Base-by-base conservation (phyloP, 2,329 filamentous ascomycete genomes). In the Paecilomyces dactylethromorphus region DNA sequence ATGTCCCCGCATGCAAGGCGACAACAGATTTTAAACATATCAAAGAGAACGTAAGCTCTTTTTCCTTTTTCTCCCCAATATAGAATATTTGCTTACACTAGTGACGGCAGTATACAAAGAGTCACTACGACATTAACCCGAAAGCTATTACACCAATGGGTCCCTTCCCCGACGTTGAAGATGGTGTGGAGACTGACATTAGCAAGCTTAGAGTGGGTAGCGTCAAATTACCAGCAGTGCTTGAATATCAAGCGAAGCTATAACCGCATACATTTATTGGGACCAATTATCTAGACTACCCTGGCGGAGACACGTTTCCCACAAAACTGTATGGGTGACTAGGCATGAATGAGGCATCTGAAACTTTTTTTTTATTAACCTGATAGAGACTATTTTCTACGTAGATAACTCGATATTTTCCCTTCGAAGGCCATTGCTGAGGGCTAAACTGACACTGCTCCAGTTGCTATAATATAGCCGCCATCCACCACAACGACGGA, bases 11-110 rank as follows among this genome's bases (percentile, higher is more conserved):
- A 0, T 85, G 84, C 61, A 78, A 69, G 59, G 81, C 84, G 64
- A 85, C 82, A 15, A 88, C 86, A 0, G 76, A 88, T 61, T 88
- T 88, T 63, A 80, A 73, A 61, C 86, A 89, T 65, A 88, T 88
- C 68, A 89, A 88, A 71, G 86, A 89, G 68, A 87, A 86, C 62
- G 77, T 76, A 60, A 74, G 64, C 58, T 2, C 18, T 18, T 49
- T 1, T 45, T 8, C 10, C 8, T 54, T 1, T 8, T 0, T 39
- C 22, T 31, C 15, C 13, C 49, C 26, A 21, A 31, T 22, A 11
- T 13, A 35, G 26, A 21, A 52, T 53, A 29, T 22, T 3, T 39
- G 50, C 26, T 29, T 10, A 52, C 15, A 60, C 56, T 58, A 29
- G 56, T 26, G 26, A n/a, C 32, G 24, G 6, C 26, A 79, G 73